Base-by-base conservation (phyloP, 306 rosid species). In the Pyrus betulifolia region DNA sequence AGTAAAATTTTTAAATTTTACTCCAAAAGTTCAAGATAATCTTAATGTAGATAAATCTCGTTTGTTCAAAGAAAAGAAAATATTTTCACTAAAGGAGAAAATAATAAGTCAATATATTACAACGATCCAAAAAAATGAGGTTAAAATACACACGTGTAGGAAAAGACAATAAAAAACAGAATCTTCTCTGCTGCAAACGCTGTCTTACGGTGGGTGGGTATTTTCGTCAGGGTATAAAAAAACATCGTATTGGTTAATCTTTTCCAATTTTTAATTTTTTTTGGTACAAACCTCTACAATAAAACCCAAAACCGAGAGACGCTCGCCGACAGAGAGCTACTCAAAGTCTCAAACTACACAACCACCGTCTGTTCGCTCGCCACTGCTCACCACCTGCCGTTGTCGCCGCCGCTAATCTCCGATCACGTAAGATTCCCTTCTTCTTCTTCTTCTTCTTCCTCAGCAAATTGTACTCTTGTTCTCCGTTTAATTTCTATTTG, bases 21-120 rank as follows among this genome's bases (percentile, higher is more conserved):
- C 8, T 33, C 0, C 38, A 33, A 33, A 5, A 0, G 0, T 33
- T 33, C 0, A 1, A 33, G 8, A 33, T 33, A 7, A 0, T 33
- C 1, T 6, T 33, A 33, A 0, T 33, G 2, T 33, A 33, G 38
- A 5, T 33, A 5, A 33, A 33, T 33, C 2, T 33, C 8, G 8
- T 33, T 33, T 1, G 2, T 33, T 33, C 6, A 33, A 6, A 35
- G 1, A 35, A 35, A 35, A 1, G 6, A 6, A 35, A 4, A 31
- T 31, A 31, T 31, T 33, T 35, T 6, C 40, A 35, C 40, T 6
- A 35, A 6, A 6, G 40, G 5, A 35, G 40, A 35, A 35, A 35
- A 35, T 6, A 35, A 35, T 35, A 35, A 35, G 40, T 35, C 40
- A 35, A 35, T 6, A 35, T 6, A 35, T 6, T 35, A 35, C 2